Evolutionary conservation across 2,329 filamentous ascomycete genomes (phyloP), one percentile per base, ranked within the genome.

Genomic region (Colletotrichum sp.): DNA sequence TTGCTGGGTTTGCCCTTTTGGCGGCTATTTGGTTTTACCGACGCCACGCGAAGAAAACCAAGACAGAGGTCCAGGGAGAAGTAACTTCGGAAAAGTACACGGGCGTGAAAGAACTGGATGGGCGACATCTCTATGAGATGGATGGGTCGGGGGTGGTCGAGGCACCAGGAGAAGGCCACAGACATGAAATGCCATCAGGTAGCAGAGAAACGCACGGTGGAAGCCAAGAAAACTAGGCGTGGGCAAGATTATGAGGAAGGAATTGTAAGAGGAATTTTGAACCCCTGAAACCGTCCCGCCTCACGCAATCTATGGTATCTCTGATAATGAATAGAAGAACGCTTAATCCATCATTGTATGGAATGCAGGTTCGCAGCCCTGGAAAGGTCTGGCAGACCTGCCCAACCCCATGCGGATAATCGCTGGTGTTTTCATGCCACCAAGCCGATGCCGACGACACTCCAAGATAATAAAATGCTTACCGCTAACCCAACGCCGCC

Each of bases 401-500:
- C 54, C 36, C 9, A 54, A 12, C 43, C 33, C 55, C 34, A 62
- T 47, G 38, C 55, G 54, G 18, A 31, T 29, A 21, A n/a, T 70
- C 54, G 67, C 47, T 31, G 47, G 38, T 33, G 61, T 21, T 31
- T 57, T 47, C 58, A 38, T 62, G 38, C 71, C 31, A 62, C 34
- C n/a, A 31, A 38, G 29, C 33, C 67, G 34, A 66, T 62, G 67
- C 71, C 27, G 62, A 70, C 29, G 54, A 66, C 55, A 73, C 62
- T 65, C 47, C 43, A 57, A 21, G 31, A 59, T 59, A 36, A 21
- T 27, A 38, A 63, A 63, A 70, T 58, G 66, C 33, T 57, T 55
- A 69, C 71, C 66, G 47, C 66, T 70, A 54, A n/a, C 64, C 70
- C 27, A 70, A 75, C 70, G 70, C 70, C 73, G 36, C 63, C 51